Percentiles rank a stretch among this genome's conserved stretches.
Conservation (phyloP, 2,329 filamentous ascomycete genomes). For the Talaromyces verruculosus region DNA sequence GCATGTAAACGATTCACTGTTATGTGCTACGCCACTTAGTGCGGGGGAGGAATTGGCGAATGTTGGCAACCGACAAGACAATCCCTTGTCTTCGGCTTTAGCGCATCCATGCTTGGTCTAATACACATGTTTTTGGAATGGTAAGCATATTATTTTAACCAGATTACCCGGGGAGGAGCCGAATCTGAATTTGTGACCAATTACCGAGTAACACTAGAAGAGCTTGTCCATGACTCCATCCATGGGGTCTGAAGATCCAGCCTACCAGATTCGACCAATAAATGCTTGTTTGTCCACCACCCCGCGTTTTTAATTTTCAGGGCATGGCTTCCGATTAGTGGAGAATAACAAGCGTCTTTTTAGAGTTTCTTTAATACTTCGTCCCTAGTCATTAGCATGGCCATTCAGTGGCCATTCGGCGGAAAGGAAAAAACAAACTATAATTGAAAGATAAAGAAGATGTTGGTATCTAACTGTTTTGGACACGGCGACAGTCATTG, state of each 20-base stretch:
- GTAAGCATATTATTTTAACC: background rate
- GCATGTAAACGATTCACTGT: background rate
- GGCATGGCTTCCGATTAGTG: background rate
- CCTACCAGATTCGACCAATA: background rate
- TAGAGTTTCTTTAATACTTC: background rate
- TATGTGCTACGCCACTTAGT: background rate
- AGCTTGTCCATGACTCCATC: background rate
- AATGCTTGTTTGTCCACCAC: background rate
- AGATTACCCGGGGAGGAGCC: background rate
- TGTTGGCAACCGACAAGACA: background rate
- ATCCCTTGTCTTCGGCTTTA: background rate
- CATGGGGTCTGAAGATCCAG: background rate
- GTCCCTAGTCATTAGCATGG: background rate
- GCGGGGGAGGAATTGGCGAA: background rate
- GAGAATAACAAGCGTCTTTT: background rate
- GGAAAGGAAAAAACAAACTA: background rate
- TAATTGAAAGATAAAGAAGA: background rate
- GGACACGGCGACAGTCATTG: background rate
- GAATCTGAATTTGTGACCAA: background rate
- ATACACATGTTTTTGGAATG: background rate
- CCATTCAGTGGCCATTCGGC: background rate
- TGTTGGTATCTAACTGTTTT: slow-evolving; percentile 7
- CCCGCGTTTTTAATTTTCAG: background rate
- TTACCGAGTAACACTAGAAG: background rate
- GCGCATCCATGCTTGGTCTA: background rate